Percentiles rank a stretch among this genome's conserved stretches.
phyloP scores from a whole-genome alignment of 768 basidiomycete species.

The Trametes coccinea region DNA sequence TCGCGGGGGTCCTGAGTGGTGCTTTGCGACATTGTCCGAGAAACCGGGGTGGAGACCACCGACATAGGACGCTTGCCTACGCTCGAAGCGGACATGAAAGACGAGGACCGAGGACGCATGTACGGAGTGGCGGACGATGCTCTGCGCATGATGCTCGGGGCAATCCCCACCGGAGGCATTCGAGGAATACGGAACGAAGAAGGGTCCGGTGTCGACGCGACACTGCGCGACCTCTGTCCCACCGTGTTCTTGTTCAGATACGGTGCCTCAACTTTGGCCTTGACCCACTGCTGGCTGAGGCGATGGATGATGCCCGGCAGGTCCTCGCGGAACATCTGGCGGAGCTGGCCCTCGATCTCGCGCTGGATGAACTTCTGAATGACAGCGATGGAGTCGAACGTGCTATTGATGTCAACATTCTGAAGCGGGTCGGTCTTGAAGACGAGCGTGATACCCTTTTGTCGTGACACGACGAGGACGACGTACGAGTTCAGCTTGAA shows the following conservation, averaged over 20 bases:
- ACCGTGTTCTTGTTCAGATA: slow-evolving; percentile 59
- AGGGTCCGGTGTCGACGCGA: slow-evolving; percentile 23
- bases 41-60: slow-evolving; percentile 5
- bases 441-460: slow-evolving; percentile 97
- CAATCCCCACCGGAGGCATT: slow-evolving; percentile 21
- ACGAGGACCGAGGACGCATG: slow-evolving; percentile 25
- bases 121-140: slow-evolving; percentile 15
- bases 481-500: slow-evolving; percentile 94
- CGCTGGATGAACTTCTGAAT: slow-evolving; percentile 97
- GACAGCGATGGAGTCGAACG: slow-evolving; percentile 96
- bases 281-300: slow-evolving; percentile 94
- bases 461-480: slow-evolving; percentile 94
- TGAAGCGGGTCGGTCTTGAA: slow-evolving; percentile 99
- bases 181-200: slow-evolving; percentile 22
- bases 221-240: slow-evolving; percentile 14
- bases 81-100: slow-evolving; percentile 25
- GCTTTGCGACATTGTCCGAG: slow-evolving; percentile 8
- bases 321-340: slow-evolving; percentile 98
- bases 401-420: slow-evolving; percentile 95
- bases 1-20: slow-evolving; percentile 33
- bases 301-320: slow-evolving; percentile 95
- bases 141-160: slow-evolving; percentile 17
- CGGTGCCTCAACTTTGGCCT: slow-evolving; percentile 90
- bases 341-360: slow-evolving; percentile 94
- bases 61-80: slow-evolving; percentile 26